Conservation (phyloP, 345 rosid genomes). For the Noccaea bulbosa region DNA sequence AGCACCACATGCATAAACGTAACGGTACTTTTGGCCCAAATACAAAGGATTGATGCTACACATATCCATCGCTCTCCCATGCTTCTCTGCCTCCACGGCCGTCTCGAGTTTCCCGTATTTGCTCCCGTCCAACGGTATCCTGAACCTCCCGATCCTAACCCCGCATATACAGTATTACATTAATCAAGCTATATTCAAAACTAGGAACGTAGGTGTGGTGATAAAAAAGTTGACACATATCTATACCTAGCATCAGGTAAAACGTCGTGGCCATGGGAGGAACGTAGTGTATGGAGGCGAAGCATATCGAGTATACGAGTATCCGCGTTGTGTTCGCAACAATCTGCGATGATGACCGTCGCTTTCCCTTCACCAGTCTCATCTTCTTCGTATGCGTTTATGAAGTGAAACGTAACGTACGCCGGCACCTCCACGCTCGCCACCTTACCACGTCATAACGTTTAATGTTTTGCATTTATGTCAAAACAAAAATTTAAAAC, state of each 20-base stretch:
- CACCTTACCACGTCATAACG: slow-evolving; percentile 50
- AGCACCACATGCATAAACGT: slow-evolving; percentile 94
- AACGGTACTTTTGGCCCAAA: slow-evolving; percentile 76
- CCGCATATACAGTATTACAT: background rate
- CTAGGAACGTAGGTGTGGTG: background rate
- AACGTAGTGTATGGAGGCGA: slow-evolving; percentile 74
- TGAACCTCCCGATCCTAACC: slow-evolving; percentile 89
- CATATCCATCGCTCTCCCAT: slow-evolving; percentile 98
- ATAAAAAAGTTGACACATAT: background rate
- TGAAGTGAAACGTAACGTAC: slow-evolving; percentile 86
- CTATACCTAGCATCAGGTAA: slow-evolving; percentile 83
- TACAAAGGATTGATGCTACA: slow-evolving; percentile 82
- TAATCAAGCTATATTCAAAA: background rate
- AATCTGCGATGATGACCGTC: slow-evolving; percentile 71
- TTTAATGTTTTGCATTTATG: too few species aligned
- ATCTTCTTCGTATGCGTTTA: slow-evolving; percentile 87
- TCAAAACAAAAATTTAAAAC: too few species aligned
- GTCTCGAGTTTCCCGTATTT: slow-evolving; percentile 70
- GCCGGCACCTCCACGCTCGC: slow-evolving; percentile 94
- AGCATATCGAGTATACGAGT: slow-evolving; percentile 77
- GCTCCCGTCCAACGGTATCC: slow-evolving; percentile 85
- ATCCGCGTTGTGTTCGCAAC: slow-evolving; percentile 89
- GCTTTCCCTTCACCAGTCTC: slow-evolving; percentile 74
- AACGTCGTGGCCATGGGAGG: slow-evolving; percentile 62
- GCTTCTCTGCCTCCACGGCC: slow-evolving; percentile 85